A percentile compares a stretch with the other conserved stretches of the same genome.
Conservation (phyloP, 2,329 filamentous ascomycete genomes). For the Botrytis fabae region DNA sequence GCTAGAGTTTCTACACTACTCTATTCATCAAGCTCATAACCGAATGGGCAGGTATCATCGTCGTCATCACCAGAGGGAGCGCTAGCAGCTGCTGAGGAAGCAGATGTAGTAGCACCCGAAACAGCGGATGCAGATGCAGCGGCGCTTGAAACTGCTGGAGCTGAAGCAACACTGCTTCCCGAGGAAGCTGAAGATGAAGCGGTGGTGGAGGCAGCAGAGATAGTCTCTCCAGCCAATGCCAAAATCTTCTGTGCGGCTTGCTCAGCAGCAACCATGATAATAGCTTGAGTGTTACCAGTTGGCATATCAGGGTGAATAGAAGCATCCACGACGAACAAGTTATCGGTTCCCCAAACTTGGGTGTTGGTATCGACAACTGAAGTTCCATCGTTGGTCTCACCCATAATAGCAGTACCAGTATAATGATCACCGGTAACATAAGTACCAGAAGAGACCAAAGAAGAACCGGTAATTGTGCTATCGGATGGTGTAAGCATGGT, state of each 20-base stretch:
- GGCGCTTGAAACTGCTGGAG: not conserved
- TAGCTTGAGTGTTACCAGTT: slow-evolving; percentile 66
- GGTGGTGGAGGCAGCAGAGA: not conserved
- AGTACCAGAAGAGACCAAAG: not conserved
- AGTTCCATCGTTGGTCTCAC: slow-evolving; percentile 54
- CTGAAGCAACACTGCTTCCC: not conserved
- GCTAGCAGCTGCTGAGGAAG: not conserved
- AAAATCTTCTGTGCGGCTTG: slow-evolving; percentile 56
- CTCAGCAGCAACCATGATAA: slow-evolving; percentile 67
- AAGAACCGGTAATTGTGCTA: not conserved
- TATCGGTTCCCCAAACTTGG: slow-evolving; percentile 66
- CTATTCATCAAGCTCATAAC: slow-evolving; percentile 17
- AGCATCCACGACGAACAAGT: slow-evolving; percentile 66
- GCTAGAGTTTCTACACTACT: not conserved
- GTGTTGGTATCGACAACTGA: slow-evolving; percentile 62
- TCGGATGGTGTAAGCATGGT: slow-evolving; percentile 44
- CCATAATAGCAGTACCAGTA: slow-evolving; percentile 42
- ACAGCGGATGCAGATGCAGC: not conserved
- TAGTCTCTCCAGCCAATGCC: slow-evolving; percentile 39
- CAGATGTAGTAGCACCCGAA: not conserved
- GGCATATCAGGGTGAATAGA: slow-evolving; percentile 68
- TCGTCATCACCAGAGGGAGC: not conserved
- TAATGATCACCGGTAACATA: slow-evolving; percentile 21
- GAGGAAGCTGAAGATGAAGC: not conserved
- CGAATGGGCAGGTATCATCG: slow-evolving; percentile 12